A percentile compares a stretch with the other conserved stretches of the same genome.
phyloP scores from a whole-genome alignment of 148 eudicot genomes.

The Vaccinium darrowii region DNA sequence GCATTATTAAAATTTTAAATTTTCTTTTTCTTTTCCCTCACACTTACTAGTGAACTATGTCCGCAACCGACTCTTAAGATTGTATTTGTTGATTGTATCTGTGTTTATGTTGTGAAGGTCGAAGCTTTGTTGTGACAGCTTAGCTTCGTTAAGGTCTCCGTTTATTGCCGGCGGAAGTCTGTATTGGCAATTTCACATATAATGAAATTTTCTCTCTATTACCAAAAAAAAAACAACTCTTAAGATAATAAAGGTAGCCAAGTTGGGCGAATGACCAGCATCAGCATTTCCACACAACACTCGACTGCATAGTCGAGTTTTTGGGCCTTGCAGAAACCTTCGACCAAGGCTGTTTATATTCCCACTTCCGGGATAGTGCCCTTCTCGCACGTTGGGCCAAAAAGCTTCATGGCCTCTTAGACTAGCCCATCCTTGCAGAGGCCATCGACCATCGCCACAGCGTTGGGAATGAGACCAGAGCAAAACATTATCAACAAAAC shows the following conservation, averaged over 20 bases:
- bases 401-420: conserved; percentile 90
- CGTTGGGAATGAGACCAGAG: conserved; percentile 76
- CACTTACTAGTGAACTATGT: too few relatives aligned
- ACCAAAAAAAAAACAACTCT: conserved; percentile 36
- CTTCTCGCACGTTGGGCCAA: conserved; percentile 80
- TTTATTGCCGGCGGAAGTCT: not conserved
- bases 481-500: too few relatives aligned
- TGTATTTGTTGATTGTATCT: too few relatives aligned
- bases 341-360: conserved; percentile 86
- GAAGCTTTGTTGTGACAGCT: too few relatives aligned
- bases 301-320: conserved; percentile 66
- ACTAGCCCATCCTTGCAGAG: conserved; percentile 86
- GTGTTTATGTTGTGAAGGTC: too few relatives aligned
- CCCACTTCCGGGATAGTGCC: conserved; percentile 89
- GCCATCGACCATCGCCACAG: conserved; percentile 91
- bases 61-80: too few relatives aligned
- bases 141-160: too few relatives aligned
- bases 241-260: conserved; percentile 41
- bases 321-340: conserved; percentile 83
- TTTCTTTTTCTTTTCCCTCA: too few relatives aligned
- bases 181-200: conserved; percentile 44
- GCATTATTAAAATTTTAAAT: too few relatives aligned
- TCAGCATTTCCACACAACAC: conserved; percentile 66
- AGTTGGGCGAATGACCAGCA: conserved; percentile 74
- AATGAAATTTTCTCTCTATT: too few relatives aligned